Evolutionary conservation across 257 asterid genomes (phyloP).

Genomic region (Solanum neorickii): DNA sequence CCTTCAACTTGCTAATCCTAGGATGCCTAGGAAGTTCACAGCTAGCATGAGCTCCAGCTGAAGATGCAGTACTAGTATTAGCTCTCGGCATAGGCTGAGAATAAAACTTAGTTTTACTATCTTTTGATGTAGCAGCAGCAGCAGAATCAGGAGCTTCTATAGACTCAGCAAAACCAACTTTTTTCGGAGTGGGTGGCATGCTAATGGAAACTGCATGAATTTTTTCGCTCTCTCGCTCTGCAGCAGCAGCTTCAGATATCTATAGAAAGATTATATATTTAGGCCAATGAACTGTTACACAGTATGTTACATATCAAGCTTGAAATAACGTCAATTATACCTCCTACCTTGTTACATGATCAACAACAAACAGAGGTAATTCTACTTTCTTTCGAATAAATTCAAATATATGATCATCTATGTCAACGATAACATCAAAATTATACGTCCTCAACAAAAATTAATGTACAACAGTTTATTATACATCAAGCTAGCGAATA

Average conservation of each 20-base stretch:
- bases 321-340: neutral
- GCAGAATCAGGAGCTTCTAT: constrained; percentile 1
- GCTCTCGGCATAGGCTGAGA: constrained; percentile 58
- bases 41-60: constrained; percentile 4
- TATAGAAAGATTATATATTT: neutral
- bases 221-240: constrained; percentile 2
- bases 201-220: constrained; percentile 44
- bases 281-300: neutral
- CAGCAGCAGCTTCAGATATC: constrained; percentile 21
- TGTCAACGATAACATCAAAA: neutral
- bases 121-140: neutral
- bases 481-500: neutral
- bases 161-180: constrained; percentile 15
- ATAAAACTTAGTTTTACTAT: constrained; percentile 14
- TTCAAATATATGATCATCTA: neutral
- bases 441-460: neutral
- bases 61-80: neutral
- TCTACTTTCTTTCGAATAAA: neutral
- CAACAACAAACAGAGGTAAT: neutral
- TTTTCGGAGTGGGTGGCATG: constrained; percentile 64
- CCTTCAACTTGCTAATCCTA: constrained; percentile 21
- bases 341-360: neutral
- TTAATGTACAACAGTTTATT: neutral
- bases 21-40: constrained; percentile 27
- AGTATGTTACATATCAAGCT: neutral